Evolutionary conservation across 257 asterid species (phyloP).

Genomic region (Linaria vulgaris): DNA sequence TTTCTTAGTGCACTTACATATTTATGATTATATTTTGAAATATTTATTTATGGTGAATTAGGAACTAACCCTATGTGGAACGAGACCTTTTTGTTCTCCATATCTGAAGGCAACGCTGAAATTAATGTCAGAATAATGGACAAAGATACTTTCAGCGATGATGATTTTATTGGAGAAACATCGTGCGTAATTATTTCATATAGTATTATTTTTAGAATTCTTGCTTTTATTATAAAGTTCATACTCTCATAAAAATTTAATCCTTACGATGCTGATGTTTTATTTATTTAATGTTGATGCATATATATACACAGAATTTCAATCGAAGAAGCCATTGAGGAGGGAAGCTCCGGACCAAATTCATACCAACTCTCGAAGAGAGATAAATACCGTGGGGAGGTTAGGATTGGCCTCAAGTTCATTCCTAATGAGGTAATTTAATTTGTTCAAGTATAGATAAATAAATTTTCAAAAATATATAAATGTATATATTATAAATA

Average conservation of each 20-base stretch:
- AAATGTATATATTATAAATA: too few species aligned
- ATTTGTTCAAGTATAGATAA: too few species aligned
- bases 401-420: slow-evolving; percentile 16
- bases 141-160: slow-evolving; percentile 1
- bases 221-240: too few species aligned
- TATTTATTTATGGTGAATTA: background rate
- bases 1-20: background rate
- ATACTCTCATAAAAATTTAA: background rate
- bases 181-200: background rate
- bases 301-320: slow-evolving; percentile 2
- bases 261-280: background rate
- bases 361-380: slow-evolving; percentile 1
- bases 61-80: slow-evolving; percentile 12
- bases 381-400: slow-evolving; percentile 3
- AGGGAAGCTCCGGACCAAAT: slow-evolving; percentile 5
- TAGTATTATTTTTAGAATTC: background rate
- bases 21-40: background rate
- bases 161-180: slow-evolving; percentile 7
- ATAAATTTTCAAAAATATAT: too few species aligned
- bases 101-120: background rate
- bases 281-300: background rate
- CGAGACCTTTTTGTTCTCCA: slow-evolving; percentile 11
- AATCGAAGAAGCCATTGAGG: background rate
- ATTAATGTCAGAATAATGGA: slow-evolving; percentile 7
- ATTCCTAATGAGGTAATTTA: background rate